phyloP scores from a whole-genome alignment of 139 green algal genomes.

The Chlamydomonas sp. region DNA sequence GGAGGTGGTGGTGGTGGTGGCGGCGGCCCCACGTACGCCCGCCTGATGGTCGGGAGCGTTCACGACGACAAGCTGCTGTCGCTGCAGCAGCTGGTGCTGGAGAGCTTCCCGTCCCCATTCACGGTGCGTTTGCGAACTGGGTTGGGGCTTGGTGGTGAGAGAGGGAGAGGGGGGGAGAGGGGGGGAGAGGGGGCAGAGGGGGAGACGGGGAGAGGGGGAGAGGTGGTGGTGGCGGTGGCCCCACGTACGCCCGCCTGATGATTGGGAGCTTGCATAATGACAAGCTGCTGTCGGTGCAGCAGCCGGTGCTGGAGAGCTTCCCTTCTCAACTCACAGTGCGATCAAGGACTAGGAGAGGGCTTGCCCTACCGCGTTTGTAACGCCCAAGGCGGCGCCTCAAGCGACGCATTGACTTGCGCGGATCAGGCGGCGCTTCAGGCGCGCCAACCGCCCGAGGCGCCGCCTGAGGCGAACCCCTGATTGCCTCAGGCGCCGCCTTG shows the following conservation, averaged over 20 bases:
- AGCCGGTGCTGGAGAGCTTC: slow-evolving; percentile 51
- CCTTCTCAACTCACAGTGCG: slow-evolving; percentile 41
- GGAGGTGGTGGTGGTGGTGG: not conserved
- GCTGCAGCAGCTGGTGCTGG: slow-evolving; percentile 38
- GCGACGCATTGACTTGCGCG: no score
- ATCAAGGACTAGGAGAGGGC: no score
- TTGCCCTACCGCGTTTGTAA: no score
- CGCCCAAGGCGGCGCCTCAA: no score
- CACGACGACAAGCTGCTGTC: slow-evolving; percentile 60
- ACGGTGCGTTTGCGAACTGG: no score
- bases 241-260: slow-evolving; percentile 39
- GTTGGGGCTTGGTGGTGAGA: no score
- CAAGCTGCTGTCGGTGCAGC: slow-evolving; percentile 47
- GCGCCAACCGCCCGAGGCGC: no score
- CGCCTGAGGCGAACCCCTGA: no score
- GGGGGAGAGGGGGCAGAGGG: no score
- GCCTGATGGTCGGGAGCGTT: slow-evolving; percentile 55
- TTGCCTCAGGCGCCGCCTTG: no score
- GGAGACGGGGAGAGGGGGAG: no score
- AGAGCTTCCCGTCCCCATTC: slow-evolving; percentile 51
- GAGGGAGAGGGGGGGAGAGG: slow-evolving; percentile 30
- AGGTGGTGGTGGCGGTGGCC: not conserved
- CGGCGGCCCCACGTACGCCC: slow-evolving; percentile 5
- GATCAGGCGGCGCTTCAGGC: no score
- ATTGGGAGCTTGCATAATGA: slow-evolving; percentile 55